Evolutionary conservation across 2,329 filamentous ascomycete genomes (phyloP), one percentile per base, ranked within the genome.

Genomic region (Sporothrix phasma): DNA sequence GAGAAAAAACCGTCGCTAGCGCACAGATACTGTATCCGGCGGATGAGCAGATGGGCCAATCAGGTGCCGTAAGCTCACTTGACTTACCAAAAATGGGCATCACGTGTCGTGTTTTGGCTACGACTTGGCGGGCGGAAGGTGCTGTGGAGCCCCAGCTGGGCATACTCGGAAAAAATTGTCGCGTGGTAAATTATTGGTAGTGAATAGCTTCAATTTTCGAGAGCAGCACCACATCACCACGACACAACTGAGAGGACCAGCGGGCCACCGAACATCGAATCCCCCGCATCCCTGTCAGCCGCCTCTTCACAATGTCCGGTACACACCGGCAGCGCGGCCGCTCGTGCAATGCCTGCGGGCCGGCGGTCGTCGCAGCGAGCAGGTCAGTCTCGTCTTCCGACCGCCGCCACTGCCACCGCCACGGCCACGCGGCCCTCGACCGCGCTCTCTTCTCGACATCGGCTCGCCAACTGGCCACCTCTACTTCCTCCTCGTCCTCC

Each of bases 261-360:
- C 41, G 10, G 31, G 17, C 29, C 29, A 10, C 5, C 39, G 3
- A 22, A 5, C 15, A 10, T 5, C 51, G 31, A 39, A n/a, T n/a
- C n/a, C 34, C 34, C n/a, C 15, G 4, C 13, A 15, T 34, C 6
- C n/a, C 15, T 43, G 37, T 26, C 15, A 26, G 5, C 6, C 37
- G 5, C 37, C 19, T 19, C 3, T 37, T 29, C 37, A 53, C 5
- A 37, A 68, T 68, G 67, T 64, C 67, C 49, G 66, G 39, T 67
- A 67, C 61, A 37, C 66, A 11, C 67, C 67, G 29, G 66, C 65
- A 11, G 64, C 66, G n/a, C 66, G 66, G 65, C 68, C 68, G 31
- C 63, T 69, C n/a, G 64, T 62, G 61, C 66, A 61, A 47, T 66
- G 67, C 51, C 66, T 68, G 17, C 64, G 67, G 53, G 39, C 49